Evolutionary conservation across 371 early-diverging fungal species (phyloP).

Genomic region (Mucor irregularis): DNA sequence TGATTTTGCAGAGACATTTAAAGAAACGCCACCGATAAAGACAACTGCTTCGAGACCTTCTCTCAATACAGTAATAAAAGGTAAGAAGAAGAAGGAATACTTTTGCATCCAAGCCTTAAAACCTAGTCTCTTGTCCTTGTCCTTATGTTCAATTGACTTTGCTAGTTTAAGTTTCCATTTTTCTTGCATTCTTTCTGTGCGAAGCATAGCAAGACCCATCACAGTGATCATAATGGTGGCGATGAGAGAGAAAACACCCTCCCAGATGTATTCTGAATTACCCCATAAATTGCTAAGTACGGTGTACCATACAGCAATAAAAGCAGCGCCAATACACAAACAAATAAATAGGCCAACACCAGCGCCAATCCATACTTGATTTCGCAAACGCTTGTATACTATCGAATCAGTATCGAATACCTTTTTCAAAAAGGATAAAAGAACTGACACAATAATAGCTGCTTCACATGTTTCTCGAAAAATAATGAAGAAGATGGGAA

Average conservation of each 20-base stretch:
- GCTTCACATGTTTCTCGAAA: slow-evolving; percentile 86
- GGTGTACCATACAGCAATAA: slow-evolving; percentile 71
- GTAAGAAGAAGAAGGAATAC: slow-evolving; percentile 72
- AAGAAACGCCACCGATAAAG: slow-evolving; percentile 80
- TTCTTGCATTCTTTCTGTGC: slow-evolving; percentile 67
- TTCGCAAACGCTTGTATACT: slow-evolving; percentile 51
- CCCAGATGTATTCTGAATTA: slow-evolving; percentile 76
- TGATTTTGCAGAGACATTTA: slow-evolving; percentile 61
- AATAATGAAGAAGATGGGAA: slow-evolving; percentile 83
- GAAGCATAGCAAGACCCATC: slow-evolving; percentile 77
- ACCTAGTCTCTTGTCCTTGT: slow-evolving; percentile 2
- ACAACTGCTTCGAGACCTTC: slow-evolving; percentile 84
- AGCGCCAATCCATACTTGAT: slow-evolving; percentile 71
- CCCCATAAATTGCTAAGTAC: slow-evolving; percentile 69
- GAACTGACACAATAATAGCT: slow-evolving; percentile 79
- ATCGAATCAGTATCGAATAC: slow-evolving; percentile 49
- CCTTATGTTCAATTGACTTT: slow-evolving; percentile 43
- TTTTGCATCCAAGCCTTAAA: slow-evolving; percentile 31
- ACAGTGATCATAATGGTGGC: slow-evolving; percentile 67
- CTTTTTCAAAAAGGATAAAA: slow-evolving; percentile 70
- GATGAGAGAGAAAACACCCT: slow-evolving; percentile 74
- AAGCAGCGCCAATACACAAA: slow-evolving; percentile 66
- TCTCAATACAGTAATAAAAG: slow-evolving; percentile 78
- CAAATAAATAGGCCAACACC: slow-evolving; percentile 60
- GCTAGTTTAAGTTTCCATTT: slow-evolving; percentile 68